Percentiles rank a stretch among this genome's conserved stretches.
These are phyloP conservation scores for Claviceps purpurea DNA, from an alignment of 2,329 filamentous ascomycete species.

Conservation along the genomic window DNA sequence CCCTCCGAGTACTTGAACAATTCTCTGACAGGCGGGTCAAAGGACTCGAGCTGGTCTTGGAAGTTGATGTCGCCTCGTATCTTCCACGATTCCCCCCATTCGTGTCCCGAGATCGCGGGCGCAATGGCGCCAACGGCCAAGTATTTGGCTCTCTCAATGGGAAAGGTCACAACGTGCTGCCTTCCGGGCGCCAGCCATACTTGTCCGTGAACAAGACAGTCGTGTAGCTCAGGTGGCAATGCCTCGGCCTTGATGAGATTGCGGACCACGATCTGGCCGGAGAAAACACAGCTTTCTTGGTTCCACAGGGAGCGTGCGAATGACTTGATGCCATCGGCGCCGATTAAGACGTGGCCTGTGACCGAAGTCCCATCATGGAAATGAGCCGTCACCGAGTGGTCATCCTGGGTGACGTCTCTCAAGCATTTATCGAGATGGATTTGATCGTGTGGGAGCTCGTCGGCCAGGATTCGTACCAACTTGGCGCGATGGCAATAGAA, in stretches of 20 bases:
- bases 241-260: neutral
- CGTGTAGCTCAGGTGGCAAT: neutral
- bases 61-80: neutral
- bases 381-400: neutral
- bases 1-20: neutral
- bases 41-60: neutral
- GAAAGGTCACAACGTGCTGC: neutral
- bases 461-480: no score
- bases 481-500: no score
- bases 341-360: neutral
- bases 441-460: neutral
- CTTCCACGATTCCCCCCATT: neutral
- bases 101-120: neutral
- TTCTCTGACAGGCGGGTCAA: no score
- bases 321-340: neutral
- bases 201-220: neutral
- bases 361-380: neutral
- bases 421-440: neutral
- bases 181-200: neutral
- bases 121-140: neutral
- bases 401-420: neutral
- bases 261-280: neutral
- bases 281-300: neutral
- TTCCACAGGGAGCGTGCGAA: neutral
- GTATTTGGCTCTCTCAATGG: neutral